Conservation (phyloP, 139 green algal species). For the Pseudopediastrum boryanum region DNA sequence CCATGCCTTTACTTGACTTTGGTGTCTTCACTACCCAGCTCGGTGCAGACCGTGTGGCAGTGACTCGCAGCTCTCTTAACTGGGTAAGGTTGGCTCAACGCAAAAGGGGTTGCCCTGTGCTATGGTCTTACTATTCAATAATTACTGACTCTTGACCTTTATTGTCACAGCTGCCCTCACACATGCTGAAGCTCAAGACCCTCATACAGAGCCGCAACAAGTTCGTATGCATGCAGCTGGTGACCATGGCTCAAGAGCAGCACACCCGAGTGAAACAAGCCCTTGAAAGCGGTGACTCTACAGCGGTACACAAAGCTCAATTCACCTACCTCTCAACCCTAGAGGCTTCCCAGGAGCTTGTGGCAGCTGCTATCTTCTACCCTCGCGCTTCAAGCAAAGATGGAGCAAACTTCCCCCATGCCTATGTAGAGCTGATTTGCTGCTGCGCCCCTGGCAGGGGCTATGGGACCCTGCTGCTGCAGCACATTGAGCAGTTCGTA, state of each 20-base stretch:
- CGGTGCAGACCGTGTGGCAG: too few relatives aligned
- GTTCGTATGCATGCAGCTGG: slow-evolving; percentile 47
- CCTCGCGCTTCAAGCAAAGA: slow-evolving; percentile 17
- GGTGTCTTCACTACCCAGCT: too few relatives aligned
- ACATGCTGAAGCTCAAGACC: not conserved
- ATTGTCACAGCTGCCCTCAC: too few relatives aligned
- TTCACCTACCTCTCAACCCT: slow-evolving; percentile 7
- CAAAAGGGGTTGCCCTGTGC: too few relatives aligned
- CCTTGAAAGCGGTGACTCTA: not conserved
- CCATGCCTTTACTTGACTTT: too few relatives aligned
- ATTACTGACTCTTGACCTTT: too few relatives aligned
- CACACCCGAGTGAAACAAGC: slow-evolving; percentile 7
- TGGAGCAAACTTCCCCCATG: slow-evolving; percentile 15
- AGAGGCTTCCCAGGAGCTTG: not conserved
- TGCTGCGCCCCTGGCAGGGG: slow-evolving; percentile 25
- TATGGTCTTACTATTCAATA: too few relatives aligned
- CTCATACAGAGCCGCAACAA: slow-evolving; percentile 26
- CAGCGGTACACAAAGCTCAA: not conserved
- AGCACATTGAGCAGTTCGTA: slow-evolving; percentile 33
- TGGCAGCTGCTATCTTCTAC: slow-evolving; percentile 38
- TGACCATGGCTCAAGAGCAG: slow-evolving; percentile 43
- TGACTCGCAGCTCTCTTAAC: too few relatives aligned
- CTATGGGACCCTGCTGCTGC: slow-evolving; percentile 33
- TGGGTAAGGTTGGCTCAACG: too few relatives aligned
- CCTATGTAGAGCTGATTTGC: slow-evolving; percentile 38